phyloP scores from a whole-genome alignment of 1,139 yeast species.

The Diutina sp. region DNA sequence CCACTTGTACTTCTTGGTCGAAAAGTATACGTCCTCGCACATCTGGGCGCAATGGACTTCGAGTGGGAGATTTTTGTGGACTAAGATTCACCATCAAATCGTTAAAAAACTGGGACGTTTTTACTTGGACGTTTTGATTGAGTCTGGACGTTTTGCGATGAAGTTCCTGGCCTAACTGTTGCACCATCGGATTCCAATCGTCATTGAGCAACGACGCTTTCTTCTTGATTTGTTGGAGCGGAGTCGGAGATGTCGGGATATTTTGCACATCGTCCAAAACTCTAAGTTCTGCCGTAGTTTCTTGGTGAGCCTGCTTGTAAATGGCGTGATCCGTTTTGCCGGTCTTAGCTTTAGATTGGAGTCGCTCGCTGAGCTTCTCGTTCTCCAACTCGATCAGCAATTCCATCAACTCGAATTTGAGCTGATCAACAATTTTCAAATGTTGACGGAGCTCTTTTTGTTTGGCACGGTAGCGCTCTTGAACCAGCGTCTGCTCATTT shows the following conservation, averaged over 20 bases:
- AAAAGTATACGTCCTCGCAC: conserved; percentile 4
- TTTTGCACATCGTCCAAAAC: conserved; percentile 5
- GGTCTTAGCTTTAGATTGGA: not conserved
- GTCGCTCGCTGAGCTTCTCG: conserved; percentile 6
- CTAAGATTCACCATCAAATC: conserved; percentile 8
- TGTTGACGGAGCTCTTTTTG: conserved; percentile 14
- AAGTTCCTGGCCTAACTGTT: not conserved
- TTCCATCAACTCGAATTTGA: conserved; percentile 18
- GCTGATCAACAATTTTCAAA: conserved; percentile 12
- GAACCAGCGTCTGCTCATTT: not conserved
- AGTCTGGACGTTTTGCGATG: conserved; percentile 4
- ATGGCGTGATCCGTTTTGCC: conserved; percentile 5
- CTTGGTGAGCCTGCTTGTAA: not conserved
- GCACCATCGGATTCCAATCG: not conserved
- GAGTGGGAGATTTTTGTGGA: conserved; percentile 4
- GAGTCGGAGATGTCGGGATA: conserved; percentile 2
- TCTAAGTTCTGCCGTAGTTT: conserved; percentile 5
- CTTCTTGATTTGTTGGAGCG: not conserved
- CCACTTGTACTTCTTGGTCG: conserved; percentile 5
- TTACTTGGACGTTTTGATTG: conserved; percentile 8
- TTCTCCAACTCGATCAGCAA: conserved; percentile 9
- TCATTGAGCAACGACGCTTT: conserved; percentile 1
- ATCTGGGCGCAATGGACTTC: conserved; percentile 4
- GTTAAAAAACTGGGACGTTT: conserved; percentile 18
- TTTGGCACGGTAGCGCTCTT: conserved; percentile 6